phyloP scores from a whole-genome alignment of 2,329 filamentous ascomycete genomes.

The Coniella vitis region DNA sequence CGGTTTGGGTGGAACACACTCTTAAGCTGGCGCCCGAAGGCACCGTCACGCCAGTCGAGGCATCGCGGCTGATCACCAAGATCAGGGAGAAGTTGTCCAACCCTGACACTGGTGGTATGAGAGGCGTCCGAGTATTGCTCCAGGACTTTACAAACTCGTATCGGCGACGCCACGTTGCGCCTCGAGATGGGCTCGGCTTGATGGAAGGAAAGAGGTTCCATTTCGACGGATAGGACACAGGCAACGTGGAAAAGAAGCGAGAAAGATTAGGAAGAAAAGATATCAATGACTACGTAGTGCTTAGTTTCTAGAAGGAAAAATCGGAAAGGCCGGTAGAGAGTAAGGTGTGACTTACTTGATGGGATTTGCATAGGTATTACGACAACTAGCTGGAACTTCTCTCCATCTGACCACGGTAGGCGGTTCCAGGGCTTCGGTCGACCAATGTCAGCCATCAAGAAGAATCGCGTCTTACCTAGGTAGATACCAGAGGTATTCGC shows the following conservation, averaged over 20 bases:
- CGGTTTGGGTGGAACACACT: slow-evolving; percentile 75
- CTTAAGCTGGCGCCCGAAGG: slow-evolving; percentile 78
- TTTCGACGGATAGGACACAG: slow-evolving; percentile 50
- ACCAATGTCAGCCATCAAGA: too few species aligned
- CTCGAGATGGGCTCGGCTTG: slow-evolving; percentile 80
- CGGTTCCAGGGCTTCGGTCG: too few species aligned
- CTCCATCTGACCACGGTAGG: too few species aligned
- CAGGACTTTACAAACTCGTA: slow-evolving; percentile 98
- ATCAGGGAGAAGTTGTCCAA: slow-evolving; percentile 71
- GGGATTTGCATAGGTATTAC: too few species aligned
- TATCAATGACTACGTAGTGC: too few species aligned
- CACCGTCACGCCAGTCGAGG: slow-evolving; percentile 72
- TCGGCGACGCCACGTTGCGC: slow-evolving; percentile 88
- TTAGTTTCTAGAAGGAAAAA: too few species aligned
- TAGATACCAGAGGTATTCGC: too few species aligned
- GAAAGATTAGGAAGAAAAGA: background rate
- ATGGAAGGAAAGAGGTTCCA: slow-evolving; percentile 83
- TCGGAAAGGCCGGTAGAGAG: background rate
- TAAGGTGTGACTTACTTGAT: too few species aligned
- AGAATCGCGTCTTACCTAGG: too few species aligned
- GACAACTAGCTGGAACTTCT: too few species aligned
- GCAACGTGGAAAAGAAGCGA: background rate
- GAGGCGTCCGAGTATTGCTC: slow-evolving; percentile 75
- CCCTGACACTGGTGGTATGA: slow-evolving; percentile 52
- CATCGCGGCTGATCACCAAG: slow-evolving; percentile 70